Evolutionary conservation across 305 asterid genomes (phyloP), one percentile per base, ranked within the genome.

Genomic region (Lippia alba): DNA sequence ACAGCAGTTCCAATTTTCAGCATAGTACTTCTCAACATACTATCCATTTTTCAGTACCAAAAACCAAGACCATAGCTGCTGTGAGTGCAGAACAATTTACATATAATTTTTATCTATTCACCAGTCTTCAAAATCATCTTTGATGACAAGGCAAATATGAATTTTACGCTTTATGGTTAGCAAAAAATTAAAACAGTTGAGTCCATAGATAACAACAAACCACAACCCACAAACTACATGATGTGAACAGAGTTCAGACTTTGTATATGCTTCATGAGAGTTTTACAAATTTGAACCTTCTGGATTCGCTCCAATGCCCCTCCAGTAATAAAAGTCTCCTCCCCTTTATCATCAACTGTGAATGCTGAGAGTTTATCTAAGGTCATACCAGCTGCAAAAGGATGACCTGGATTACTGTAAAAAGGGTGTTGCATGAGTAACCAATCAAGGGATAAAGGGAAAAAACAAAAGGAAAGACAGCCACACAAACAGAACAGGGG

Each of bases 351-450:
- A 83, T 94, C 97, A 68, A 94, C 83, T 1, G 99, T 91, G 83
- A 89, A 78, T 14, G 99, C 99, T 55, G 92, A 94, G 74, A 94
- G 96, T 81, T 84, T 94, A 76, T 94, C 96, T 64, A 94, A 80
- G 72, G 91, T 89, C 66, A 94, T 64, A 46, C 99, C 99, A 55
- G 92, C 96, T 44, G 97, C 95, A 84, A 94, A 94, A 16, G 99
- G 94, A 70, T 91, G 99, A 69, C 97, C 97, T 70, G 91, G 89
- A 71, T 91, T 89, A 81, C 99, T 94, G 95, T 74, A 77, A 67
- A 76, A 63, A 76, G 66, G n/a, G 55, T 11, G 71, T 66, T 68
- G 66, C 36, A 67, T 56, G 60, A 79, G 76, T 53, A 56, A 74
- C 50, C 53, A 15, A 74, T 59, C 46, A 20, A 49, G 36, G 56